Base-by-base conservation (phyloP, 441 rosid species). In the Hura crepitans region DNA sequence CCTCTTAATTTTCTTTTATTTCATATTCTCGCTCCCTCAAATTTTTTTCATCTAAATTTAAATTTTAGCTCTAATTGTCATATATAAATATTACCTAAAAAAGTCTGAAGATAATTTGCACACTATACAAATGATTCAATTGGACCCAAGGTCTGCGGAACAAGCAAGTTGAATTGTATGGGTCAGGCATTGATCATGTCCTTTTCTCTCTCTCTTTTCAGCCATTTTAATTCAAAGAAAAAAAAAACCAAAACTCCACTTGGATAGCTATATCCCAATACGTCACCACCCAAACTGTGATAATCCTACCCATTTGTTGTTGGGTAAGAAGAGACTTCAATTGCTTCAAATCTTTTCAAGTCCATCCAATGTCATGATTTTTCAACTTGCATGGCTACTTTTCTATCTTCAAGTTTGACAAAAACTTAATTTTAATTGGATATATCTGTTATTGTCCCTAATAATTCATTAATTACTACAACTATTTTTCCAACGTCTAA, bases 121-220 rank as follows among this genome's bases (percentile, higher is more conserved):
- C 33, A 31, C 12, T 17, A 60, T 15, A 46, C 23, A 69, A 58
- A 14, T 51, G 62, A 73, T 65, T 65, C 53, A 65, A 73, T 77
- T 70, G 77, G 74, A 65, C 33, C 69, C 74, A 8, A 65, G 67
- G 49, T 73, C 65, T 54, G 17, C 46, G 74, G 77, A 73, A 69
- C 72, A 69, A 73, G 68, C 74, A 73, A 77, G 61, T 70, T 73
- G 68, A 60, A 65, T 27, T 43, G 0, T 31, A 59, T 25, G 13
- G 49, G 53, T 25, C 33, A 42, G 5, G n/a, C 8, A 22, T 42
- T 18, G 30, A 37, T 18, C 13, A 30, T 30, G n/a, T 18, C 42
- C 9, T 63, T 23, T 2, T 63, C 6, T 42, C 43, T 20, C 7
- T n/a, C 9, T n/a, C 5, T 9, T 35, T 35, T 35, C 39, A 33